Conservation (phyloP, 1,284 basidiomycete species). For the Cryptococcus jaspeensis region DNA sequence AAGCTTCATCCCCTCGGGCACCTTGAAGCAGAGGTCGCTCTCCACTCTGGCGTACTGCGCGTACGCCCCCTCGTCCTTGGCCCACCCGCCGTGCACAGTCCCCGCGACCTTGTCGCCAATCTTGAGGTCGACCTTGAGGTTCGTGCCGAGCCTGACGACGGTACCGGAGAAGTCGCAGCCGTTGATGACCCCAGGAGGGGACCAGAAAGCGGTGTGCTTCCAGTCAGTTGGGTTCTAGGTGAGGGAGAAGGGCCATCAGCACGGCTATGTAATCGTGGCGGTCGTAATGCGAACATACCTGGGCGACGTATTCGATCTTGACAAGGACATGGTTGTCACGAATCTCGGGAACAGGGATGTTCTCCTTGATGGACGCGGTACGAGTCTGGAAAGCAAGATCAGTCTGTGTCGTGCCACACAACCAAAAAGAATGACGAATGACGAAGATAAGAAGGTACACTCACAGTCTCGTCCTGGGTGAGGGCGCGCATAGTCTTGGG, state of each 20-base stretch:
- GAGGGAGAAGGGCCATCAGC: slow-evolving; percentile 5
- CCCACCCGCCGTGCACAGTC: slow-evolving; percentile 52
- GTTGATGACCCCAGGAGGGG: slow-evolving; percentile 39
- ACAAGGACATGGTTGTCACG: slow-evolving; percentile 44
- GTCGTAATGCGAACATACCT: slow-evolving; percentile 18
- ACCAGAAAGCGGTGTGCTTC: slow-evolving; percentile 38
- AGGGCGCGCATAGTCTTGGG: slow-evolving; percentile 34
- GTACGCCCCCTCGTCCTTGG: slow-evolving; percentile 42
- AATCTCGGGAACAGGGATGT: slow-evolving; percentile 33
- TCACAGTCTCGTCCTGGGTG: slow-evolving; percentile 23
- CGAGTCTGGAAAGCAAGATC: slow-evolving; percentile 1
- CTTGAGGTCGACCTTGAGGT: slow-evolving; percentile 39
- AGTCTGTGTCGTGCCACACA: background rate
- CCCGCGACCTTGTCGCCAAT: slow-evolving; percentile 56
- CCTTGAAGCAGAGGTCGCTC: slow-evolving; percentile 26
- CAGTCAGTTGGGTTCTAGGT: slow-evolving; percentile 48
- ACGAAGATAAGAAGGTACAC: no score
- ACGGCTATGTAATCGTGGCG: background rate
- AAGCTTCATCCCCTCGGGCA: slow-evolving; percentile 30
- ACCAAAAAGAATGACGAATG: no score
- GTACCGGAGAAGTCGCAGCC: slow-evolving; percentile 57
- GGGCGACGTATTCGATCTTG: slow-evolving; percentile 45
- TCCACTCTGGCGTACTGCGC: slow-evolving; percentile 51
- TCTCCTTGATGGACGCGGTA: slow-evolving; percentile 21
- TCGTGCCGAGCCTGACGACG: slow-evolving; percentile 50